phyloP scores from a whole-genome alignment of 2,329 filamentous ascomycete genomes.

The Penicillium sp. region DNA sequence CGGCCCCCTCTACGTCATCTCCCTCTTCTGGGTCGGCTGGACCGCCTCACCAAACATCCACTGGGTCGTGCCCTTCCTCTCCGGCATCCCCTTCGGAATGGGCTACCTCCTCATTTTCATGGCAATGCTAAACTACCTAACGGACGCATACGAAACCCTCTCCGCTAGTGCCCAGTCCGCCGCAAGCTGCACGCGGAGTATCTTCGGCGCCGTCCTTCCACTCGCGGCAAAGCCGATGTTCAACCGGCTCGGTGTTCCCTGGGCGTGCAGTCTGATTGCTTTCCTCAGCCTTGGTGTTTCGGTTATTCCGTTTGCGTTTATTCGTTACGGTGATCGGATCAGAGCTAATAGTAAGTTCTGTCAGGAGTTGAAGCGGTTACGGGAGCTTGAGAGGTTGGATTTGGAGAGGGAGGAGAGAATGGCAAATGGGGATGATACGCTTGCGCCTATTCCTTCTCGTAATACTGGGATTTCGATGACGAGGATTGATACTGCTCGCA shows the following conservation, averaged over 20 bases:
- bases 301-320: constrained; percentile 44
- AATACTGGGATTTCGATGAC: constrained; percentile 15
- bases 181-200: constrained; percentile 50
- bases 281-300: constrained; percentile 40
- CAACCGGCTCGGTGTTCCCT: constrained; percentile 39
- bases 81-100: constrained; percentile 60
- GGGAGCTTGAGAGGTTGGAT: constrained; percentile 31
- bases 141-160: constrained; percentile 65
- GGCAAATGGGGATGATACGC: constrained; percentile 1
- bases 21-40: constrained; percentile 50
- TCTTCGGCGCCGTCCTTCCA: constrained; percentile 57
- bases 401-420: constrained; percentile 18
- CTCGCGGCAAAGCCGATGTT: constrained; percentile 49
- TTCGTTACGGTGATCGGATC: constrained; percentile 40
- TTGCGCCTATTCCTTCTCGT: constrained; percentile 13
- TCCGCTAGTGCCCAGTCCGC: constrained; percentile 57
- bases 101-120: constrained; percentile 62
- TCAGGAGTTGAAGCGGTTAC: constrained; percentile 38
- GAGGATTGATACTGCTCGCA: constrained; percentile 22
- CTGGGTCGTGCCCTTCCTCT: constrained; percentile 53
- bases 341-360: constrained; percentile 43
- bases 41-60: constrained; percentile 31
- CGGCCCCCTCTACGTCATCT: constrained; percentile 56
- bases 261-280: constrained; percentile 43
- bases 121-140: constrained; percentile 62